These are phyloP conservation scores for Eragrostis tef DNA, from an alignment of 202 grass and related monocot genomes.

Conservation along the genomic window DNA sequence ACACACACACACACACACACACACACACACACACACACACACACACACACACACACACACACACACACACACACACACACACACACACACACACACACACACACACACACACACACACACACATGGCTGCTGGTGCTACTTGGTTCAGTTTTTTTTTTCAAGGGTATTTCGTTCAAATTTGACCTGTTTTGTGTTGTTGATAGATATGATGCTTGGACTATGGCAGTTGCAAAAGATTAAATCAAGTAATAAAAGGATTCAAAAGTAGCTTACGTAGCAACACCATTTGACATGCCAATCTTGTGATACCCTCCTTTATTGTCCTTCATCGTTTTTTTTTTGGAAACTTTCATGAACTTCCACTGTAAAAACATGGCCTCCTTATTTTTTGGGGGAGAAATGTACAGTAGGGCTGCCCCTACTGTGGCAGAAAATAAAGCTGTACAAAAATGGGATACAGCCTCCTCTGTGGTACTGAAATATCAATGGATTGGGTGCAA, in stretches of 20 bases:
- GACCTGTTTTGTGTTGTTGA: constrained; percentile 26
- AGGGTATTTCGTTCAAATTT: neutral
- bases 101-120: no score
- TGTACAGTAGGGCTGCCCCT: no score
- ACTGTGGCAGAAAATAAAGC: no score
- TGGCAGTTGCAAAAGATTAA: neutral
- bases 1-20: no score
- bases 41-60: no score
- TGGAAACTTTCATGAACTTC: neutral
- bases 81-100: no score
- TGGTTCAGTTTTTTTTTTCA: neutral
- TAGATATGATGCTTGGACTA: constrained; percentile 22
- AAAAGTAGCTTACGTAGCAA: neutral
- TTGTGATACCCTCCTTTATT: neutral
- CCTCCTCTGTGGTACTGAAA: neutral
- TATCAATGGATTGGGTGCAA: neutral
- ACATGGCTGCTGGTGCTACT: constrained; percentile 21
- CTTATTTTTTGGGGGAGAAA: neutral
- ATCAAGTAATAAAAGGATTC: neutral
- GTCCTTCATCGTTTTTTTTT: neutral
- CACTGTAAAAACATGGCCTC: neutral
- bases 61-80: no score
- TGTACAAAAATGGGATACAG: no score
- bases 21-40: no score
- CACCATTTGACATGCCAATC: neutral